Evolutionary conservation across 768 basidiomycete genomes (phyloP).

Genomic region (Lactarius sp.): DNA sequence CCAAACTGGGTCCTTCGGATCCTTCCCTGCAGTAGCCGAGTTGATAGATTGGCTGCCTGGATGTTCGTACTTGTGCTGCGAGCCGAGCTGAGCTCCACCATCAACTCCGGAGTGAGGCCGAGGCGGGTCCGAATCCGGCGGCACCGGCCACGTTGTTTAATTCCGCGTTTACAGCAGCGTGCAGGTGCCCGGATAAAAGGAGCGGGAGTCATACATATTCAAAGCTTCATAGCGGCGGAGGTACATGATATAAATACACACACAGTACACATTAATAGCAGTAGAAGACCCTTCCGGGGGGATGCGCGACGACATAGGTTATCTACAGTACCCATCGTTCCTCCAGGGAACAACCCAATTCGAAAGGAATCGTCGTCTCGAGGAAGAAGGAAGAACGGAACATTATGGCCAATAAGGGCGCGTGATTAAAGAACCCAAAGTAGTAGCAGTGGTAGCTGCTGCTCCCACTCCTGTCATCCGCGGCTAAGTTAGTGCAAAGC

Average conservation of each 20-base stretch:
- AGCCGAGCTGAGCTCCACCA: no score
- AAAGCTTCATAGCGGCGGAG: no score
- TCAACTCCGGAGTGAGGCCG: no score
- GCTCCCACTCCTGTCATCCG: not conserved
- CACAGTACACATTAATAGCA: not conserved
- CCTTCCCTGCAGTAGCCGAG: no score
- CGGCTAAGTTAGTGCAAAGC: not conserved
- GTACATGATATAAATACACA: not conserved
- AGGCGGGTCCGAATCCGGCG: no score
- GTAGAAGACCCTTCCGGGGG: not conserved
- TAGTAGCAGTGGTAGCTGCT: not conserved
- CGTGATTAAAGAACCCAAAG: not conserved
- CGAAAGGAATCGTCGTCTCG: not conserved
- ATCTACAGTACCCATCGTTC: not conserved
- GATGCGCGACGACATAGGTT: not conserved
- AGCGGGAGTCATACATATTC: not conserved
- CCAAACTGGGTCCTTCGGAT: no score
- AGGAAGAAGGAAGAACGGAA: not conserved
- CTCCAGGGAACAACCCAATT: not conserved
- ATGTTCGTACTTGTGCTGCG: no score
- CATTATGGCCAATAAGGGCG: not conserved
- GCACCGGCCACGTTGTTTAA: no score
- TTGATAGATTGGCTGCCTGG: no score
- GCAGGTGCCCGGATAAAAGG: not conserved
- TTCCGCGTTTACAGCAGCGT: not conserved